A percentile compares a stretch with the other conserved stretches of the same genome.
phyloP scores from a whole-genome alignment of 139 green algal species.

The Edaphochlamys debaryana region DNA sequence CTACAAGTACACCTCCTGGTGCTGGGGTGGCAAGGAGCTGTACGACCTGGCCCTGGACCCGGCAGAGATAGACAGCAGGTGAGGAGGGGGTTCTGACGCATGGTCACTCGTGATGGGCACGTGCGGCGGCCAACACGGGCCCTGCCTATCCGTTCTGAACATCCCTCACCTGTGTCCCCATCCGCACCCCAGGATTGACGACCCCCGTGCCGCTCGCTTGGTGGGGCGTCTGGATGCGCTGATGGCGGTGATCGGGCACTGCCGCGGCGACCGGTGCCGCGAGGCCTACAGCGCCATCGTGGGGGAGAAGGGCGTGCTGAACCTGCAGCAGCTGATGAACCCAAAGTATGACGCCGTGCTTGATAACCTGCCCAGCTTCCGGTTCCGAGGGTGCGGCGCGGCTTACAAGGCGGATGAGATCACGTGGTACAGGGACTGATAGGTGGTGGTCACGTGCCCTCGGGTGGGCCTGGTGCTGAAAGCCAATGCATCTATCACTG shows the following conservation, averaged over 20 bases:
- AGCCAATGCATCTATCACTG: too few species aligned
- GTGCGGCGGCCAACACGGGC: too few species aligned
- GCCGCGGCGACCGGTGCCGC: not conserved
- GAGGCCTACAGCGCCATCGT: not conserved
- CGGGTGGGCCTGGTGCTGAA: too few species aligned
- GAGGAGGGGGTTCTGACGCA: too few species aligned
- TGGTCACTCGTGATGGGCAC: too few species aligned
- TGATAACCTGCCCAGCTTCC: not conserved
- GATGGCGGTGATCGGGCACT: not conserved
- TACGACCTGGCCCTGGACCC: constrained; percentile 20
- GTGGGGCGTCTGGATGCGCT: constrained; percentile 7
- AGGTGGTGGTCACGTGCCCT: too few species aligned
- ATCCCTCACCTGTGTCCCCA: too few species aligned
- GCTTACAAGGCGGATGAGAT: too few species aligned
- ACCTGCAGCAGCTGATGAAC: not conserved
- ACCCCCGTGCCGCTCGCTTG: not conserved
- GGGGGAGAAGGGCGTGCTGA: not conserved
- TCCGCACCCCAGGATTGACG: not conserved
- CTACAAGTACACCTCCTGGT: constrained; percentile 34
- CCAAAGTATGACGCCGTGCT: not conserved
- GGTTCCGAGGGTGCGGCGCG: not conserved
- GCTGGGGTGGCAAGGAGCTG: not conserved
- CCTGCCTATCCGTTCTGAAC: too few species aligned
- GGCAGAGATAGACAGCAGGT: constrained; percentile 22
- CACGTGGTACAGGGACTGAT: too few species aligned